Percentiles rank a stretch among this genome's conserved stretches.
phyloP scores from a whole-genome alignment of 163 green algal species.

The Chlamydomonas reinhardtii region DNA sequence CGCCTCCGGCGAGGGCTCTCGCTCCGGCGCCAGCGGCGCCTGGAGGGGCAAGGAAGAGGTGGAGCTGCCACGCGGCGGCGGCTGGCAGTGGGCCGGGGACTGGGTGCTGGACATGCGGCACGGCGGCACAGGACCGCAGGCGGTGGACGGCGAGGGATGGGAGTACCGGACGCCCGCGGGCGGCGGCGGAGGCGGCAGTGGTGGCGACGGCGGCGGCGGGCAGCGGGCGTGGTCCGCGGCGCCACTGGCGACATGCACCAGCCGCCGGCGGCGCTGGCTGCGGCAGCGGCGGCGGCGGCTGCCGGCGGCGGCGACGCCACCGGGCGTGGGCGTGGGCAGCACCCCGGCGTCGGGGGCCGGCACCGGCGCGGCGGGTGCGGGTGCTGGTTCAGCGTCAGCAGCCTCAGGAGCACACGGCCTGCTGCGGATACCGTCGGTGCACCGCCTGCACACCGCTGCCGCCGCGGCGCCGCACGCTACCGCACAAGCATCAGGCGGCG shows the following conservation, averaged over 20 bases:
- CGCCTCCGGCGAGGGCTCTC: background rate
- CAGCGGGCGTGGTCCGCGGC: background rate
- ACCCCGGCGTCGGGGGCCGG: background rate
- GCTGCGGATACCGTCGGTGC: background rate
- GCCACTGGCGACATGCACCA: conserved; percentile 25
- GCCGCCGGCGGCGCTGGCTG: conserved; percentile 45
- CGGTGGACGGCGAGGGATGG: conserved; percentile 34
- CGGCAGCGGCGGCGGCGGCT: conserved; percentile 39
- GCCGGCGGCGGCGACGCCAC: background rate
- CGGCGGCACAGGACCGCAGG: background rate
- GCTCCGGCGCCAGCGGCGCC: background rate
- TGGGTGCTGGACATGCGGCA: conserved; percentile 28
- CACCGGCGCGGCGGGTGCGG: too few relatives aligned
- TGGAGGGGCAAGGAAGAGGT: conserved; percentile 58
- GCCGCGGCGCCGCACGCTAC: background rate
- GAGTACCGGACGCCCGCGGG: conserved; percentile 38
- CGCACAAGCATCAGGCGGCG: background rate
- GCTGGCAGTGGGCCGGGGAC: conserved; percentile 70
- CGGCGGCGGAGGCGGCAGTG: background rate
- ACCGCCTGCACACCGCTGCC: conserved; percentile 6
- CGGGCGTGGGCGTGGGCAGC: background rate
- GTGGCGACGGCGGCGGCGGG: too few relatives aligned
- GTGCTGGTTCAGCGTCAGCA: background rate
- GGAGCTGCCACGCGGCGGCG: conserved; percentile 62
- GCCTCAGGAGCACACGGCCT: too few relatives aligned